Base-by-base conservation (phyloP, 208 protist species). In the Tritrichomonas musculus region DNA sequence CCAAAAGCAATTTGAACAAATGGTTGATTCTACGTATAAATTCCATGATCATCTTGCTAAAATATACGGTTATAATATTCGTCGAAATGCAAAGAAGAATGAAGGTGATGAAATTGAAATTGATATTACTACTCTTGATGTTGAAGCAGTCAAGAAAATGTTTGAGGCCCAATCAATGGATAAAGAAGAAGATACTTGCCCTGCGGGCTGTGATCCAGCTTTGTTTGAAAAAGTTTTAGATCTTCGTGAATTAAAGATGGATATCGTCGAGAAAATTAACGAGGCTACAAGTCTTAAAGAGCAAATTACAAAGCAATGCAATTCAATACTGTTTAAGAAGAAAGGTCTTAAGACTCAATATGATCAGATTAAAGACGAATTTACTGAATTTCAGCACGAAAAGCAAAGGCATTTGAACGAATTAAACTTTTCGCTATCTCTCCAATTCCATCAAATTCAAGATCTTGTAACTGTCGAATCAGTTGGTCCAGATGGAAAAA, bases 331-430 rank as follows among this genome's bases (percentile, higher is more conserved):
- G 64, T 95, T 95, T 92, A 96, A 96, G 72, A 95, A 96, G 72
- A 96, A 96, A 77, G 49, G 57, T 33, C 94, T 96, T n/a, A 94
- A 96, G 55, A 94, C 93, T 27, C 94, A 94, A 11, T 94, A 97
- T 0, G 44, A 95, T 25, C 73, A 94, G 30, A 96, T 95, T 60
- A 95, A 97, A 49, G 92, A 96, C 33, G 97, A 97, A 57, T 97
- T 98, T 65, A 69, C 95, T 65, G 60, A 92, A 49, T 97, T 99
- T 77, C 97, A 98, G 92, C 94, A 88, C 17, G 96, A 98, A 94
- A 99, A 99, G 95, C 97, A 97, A 53, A 94, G 96, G 82, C 96
- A 98, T 94, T 96, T 99, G 36, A 99, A 99, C 94, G 96, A 98
- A 95, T 96, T 99, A 5, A 95, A 97, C 80, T 97, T 97, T 25